These are phyloP conservation scores for Chamaecrista fasciculata DNA, from an alignment of 306 rosid genomes.

Conservation along the genomic window DNA sequence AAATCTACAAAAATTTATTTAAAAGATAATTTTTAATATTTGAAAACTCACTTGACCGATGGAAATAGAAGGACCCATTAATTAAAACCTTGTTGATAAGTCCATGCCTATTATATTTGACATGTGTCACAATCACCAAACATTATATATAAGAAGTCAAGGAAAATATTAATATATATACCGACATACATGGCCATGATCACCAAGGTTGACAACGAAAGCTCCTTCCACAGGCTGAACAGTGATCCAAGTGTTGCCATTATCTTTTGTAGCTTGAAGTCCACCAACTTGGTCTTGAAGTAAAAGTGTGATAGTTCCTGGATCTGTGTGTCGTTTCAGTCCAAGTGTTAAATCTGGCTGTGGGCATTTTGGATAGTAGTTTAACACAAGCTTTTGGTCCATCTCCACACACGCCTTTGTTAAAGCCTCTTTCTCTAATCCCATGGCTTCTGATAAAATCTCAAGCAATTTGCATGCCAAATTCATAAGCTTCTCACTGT, in stretches of 20 bases:
- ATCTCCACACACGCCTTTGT: slow-evolving; percentile 78
- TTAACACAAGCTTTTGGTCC: slow-evolving; percentile 84
- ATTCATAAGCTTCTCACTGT: slow-evolving; percentile 73
- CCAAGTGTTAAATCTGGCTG: slow-evolving; percentile 89
- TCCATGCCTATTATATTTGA: no score
- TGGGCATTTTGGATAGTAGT: slow-evolving; percentile 88
- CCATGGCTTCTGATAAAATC: slow-evolving; percentile 87
- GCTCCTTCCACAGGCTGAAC: slow-evolving; percentile 84
- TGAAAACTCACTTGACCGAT: no score
- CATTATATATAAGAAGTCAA: no score
- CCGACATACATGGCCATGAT: slow-evolving; percentile 80
- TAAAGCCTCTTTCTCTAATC: slow-evolving; percentile 70
- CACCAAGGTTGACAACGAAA: slow-evolving; percentile 91
- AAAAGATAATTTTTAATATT: no score
- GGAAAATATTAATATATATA: no score
- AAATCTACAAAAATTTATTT: no score
- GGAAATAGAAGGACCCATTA: no score
- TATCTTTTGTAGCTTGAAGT: slow-evolving; percentile 80
- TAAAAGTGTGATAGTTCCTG: slow-evolving; percentile 80
- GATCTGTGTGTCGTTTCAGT: slow-evolving; percentile 85
- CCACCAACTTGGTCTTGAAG: slow-evolving; percentile 95
- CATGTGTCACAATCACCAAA: no score
- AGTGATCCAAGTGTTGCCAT: slow-evolving; percentile 81
- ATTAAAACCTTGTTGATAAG: no score
- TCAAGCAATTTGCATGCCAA: slow-evolving; percentile 69